A percentile compares a stretch with the other conserved stretches of the same genome.
Conservation (phyloP, 768 basidiomycete genomes). For the Cystofilobasidium bisporidii region DNA sequence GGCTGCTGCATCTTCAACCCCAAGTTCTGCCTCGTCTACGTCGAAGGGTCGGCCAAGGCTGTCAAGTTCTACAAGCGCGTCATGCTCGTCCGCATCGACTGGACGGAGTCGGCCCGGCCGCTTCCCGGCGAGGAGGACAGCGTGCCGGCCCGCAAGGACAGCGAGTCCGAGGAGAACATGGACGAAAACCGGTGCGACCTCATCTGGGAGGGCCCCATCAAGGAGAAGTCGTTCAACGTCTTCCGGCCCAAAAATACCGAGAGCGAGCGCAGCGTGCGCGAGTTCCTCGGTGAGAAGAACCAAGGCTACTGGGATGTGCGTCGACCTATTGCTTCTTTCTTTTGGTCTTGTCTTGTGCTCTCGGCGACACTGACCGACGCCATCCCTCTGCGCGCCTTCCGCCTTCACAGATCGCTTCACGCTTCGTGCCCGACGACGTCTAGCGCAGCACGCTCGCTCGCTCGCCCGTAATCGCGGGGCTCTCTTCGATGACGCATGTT, state of each 20-base stretch:
- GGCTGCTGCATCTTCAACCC: constrained; percentile 88
- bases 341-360: background rate
- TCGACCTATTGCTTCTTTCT: background rate
- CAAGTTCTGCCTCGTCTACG: constrained; percentile 77
- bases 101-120: constrained; percentile 76
- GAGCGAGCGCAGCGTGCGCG: constrained; percentile 67
- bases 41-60: constrained; percentile 80
- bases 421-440: constrained; percentile 1
- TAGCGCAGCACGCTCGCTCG: too few relatives aligned
- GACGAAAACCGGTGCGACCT: constrained; percentile 80
- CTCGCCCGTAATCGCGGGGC: too few relatives aligned
- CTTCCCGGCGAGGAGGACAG: background rate
- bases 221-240: constrained; percentile 66
- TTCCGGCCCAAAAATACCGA: constrained; percentile 59
- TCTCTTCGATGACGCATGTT: too few relatives aligned
- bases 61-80: constrained; percentile 78
- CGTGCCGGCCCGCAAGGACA: constrained; percentile 49
- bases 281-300: constrained; percentile 70
- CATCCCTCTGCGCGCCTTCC: background rate
- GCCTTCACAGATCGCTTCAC: background rate
- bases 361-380: background rate
- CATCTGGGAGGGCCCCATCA: constrained; percentile 83
- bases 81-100: constrained; percentile 76
- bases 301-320: constrained; percentile 75
- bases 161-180: constrained; percentile 51